Percentiles rank a stretch among this genome's conserved stretches.
Conservation (phyloP, 2,329 filamentous ascomycete genomes). For the Nothopassalora personata region DNA sequence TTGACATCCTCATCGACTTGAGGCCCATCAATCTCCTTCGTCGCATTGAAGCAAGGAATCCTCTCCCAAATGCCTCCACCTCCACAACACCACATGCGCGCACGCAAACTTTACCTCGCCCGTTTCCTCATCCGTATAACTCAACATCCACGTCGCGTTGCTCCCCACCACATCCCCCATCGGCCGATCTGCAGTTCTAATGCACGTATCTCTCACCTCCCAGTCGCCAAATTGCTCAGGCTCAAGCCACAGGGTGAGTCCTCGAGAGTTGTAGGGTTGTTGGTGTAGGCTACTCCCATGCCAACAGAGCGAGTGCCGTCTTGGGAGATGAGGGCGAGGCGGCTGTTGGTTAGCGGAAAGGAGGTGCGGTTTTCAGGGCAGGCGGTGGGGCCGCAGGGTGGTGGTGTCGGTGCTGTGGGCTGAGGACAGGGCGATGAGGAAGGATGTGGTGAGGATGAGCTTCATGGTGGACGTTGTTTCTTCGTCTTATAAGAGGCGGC, state of each 20-base stretch:
- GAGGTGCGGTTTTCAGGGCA: constrained; percentile 48
- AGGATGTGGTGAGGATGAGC: not conserved
- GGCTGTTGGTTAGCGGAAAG: constrained; percentile 53
- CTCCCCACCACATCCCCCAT: constrained; percentile 33
- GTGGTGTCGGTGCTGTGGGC: constrained; percentile 10
- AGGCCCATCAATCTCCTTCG: constrained; percentile 33
- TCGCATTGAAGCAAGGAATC: constrained; percentile 47
- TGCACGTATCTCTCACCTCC: constrained; percentile 43
- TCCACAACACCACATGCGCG: constrained; percentile 43
- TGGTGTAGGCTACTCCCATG: constrained; percentile 50
- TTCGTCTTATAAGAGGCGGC: not conserved
- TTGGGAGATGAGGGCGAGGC: constrained; percentile 52
- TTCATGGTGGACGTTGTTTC: not conserved
- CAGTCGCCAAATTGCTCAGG: constrained; percentile 36
- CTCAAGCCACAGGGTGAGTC: constrained; percentile 35
- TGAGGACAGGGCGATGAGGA: not conserved
- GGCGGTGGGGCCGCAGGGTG: constrained; percentile 53
- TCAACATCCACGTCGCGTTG: constrained; percentile 45
- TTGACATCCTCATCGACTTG: constrained; percentile 21
- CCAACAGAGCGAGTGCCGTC: constrained; percentile 53
- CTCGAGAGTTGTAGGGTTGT: constrained; percentile 38
- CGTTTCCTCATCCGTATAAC: constrained; percentile 40
- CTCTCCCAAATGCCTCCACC: constrained; percentile 37
- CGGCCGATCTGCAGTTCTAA: constrained; percentile 37
- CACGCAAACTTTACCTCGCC: constrained; percentile 45